Evolutionary conservation across 306 rosid genomes (phyloP).

Genomic region (Acmispon strigosus): DNA sequence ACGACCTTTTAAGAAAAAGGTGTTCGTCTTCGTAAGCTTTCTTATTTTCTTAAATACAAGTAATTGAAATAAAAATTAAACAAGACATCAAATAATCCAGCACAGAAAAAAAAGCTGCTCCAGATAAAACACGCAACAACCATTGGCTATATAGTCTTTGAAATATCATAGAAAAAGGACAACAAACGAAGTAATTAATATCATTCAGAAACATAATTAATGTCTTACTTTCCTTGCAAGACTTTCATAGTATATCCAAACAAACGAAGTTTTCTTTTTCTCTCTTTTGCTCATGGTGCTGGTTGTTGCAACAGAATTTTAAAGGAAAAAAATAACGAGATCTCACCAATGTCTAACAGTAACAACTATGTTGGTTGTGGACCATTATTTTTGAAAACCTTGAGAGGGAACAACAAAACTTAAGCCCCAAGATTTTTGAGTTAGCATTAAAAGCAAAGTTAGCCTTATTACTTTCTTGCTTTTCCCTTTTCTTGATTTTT

Average conservation of each 20-base stretch:
- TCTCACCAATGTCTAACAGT: conserved; percentile 25
- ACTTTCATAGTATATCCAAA: conserved; percentile 14
- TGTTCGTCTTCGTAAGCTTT: too few relatives aligned
- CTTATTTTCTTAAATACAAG: too few relatives aligned
- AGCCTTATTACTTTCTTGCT: conserved; percentile 26
- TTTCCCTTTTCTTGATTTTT: conserved; percentile 7
- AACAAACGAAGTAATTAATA: background rate
- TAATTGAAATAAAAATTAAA: too few relatives aligned
- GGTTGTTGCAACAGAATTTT: conserved; percentile 50
- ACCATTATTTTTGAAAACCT: conserved; percentile 32
- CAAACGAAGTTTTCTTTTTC: background rate
- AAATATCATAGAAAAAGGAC: too few relatives aligned
- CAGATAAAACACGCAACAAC: too few relatives aligned
- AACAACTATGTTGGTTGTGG: conserved; percentile 25
- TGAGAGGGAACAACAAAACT: conserved; percentile 36
- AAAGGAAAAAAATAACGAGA: conserved; percentile 4
- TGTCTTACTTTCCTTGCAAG: conserved; percentile 44
- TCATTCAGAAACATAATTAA: background rate
- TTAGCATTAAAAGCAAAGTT: conserved; percentile 33
- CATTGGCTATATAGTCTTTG: too few relatives aligned
- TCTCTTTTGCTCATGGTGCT: conserved; percentile 15
- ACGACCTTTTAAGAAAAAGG: too few relatives aligned
- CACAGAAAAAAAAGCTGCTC: too few relatives aligned
- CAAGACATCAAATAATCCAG: too few relatives aligned
- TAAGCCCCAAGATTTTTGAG: conserved; percentile 22